Evolutionary conservation across 179 eudicot species (phyloP).

Genomic region (Sideroxylon spinosum): DNA sequence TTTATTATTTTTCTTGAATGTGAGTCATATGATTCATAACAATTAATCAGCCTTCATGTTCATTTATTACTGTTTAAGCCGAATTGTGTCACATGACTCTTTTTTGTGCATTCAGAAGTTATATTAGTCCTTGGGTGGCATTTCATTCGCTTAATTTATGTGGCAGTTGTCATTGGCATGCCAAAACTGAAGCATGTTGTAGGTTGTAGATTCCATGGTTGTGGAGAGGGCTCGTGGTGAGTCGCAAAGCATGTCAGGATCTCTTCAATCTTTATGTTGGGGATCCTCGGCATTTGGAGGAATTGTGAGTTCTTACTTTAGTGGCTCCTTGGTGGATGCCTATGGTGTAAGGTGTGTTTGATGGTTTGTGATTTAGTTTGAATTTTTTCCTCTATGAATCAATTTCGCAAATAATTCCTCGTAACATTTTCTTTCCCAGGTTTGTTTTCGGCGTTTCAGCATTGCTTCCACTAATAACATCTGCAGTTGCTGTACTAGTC

Average conservation of each 20-base stretch:
- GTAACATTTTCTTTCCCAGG: conserved; percentile 42
- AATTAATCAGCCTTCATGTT: background rate
- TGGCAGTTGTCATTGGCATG: conserved; percentile 10
- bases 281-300: conserved; percentile 97
- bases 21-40: background rate
- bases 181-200: conserved; percentile 31
- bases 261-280: conserved; percentile 98
- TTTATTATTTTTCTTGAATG: background rate
- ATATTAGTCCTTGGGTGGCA: background rate
- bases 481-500: conserved; percentile 92
- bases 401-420: conserved; percentile 16
- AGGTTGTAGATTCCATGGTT: conserved; percentile 99
- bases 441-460: conserved; percentile 95
- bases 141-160: background rate
- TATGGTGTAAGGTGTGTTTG: conserved; percentile 87
- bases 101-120: background rate
- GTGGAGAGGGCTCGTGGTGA: conserved; percentile 99
- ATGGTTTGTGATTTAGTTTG: background rate
- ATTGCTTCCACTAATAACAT: conserved; percentile 86
- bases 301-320: conserved; percentile 91
- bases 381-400: conserved; percentile 5
- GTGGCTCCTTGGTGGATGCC: conserved; percentile 94
- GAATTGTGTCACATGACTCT: background rate
- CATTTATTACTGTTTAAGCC: background rate
- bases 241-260: conserved; percentile 94